Base-by-base conservation (phyloP, 2,329 filamentous ascomycete genomes). In the Paraphaeosphaeria minitans region DNA sequence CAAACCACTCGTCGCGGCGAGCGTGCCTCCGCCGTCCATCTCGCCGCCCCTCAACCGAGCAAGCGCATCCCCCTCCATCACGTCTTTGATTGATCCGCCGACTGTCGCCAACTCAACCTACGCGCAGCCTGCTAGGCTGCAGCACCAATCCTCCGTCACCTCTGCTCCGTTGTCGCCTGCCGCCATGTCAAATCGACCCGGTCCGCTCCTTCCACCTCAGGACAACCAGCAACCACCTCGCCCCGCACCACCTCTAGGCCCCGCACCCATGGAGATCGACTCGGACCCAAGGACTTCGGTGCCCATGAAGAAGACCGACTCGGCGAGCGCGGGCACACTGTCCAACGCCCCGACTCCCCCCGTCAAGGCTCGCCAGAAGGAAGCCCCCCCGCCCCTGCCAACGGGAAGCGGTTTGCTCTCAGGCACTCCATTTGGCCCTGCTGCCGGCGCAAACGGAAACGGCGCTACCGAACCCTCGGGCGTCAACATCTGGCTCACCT, bases 41-140 rank as follows among this genome's bases (percentile, higher is more conserved):
- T 78, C 78, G n/a, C 79, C 80, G 8, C 84, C 76, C 72, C 70
- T 84, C 55, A 89, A 90, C 76, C 87, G 90, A 55, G 90, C 91
- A n/a, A 94, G 91, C 73, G 90, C 90, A 41, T 97, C 94, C 4
- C 93, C 94, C 1, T 94, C 94, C 2, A 97, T 97, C 66, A 89
- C 92, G 6, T 96, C 92, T 77, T 84, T 97, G 57, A 91, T 97
- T 52, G 92, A 97, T 66, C 90, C 89, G 35, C 84, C 85, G 2
- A 75, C 68, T 55, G 71, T 75, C 67, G 71, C 66, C 70, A 76
- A 76, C 61, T 67, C 75, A 33, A 72, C 74, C 70, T 72, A 74
- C 53, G 59, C 70, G 0, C 74, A 73, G 48, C 60, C 72, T 37
- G 64, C 63, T 27, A 72, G 72, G 58, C 64, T 75, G 42, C 74